A percentile compares a stretch with the other conserved stretches of the same genome.
phyloP scores from a whole-genome alignment of 2,329 filamentous ascomycete species.

The Scortechinia acanthostroma region DNA sequence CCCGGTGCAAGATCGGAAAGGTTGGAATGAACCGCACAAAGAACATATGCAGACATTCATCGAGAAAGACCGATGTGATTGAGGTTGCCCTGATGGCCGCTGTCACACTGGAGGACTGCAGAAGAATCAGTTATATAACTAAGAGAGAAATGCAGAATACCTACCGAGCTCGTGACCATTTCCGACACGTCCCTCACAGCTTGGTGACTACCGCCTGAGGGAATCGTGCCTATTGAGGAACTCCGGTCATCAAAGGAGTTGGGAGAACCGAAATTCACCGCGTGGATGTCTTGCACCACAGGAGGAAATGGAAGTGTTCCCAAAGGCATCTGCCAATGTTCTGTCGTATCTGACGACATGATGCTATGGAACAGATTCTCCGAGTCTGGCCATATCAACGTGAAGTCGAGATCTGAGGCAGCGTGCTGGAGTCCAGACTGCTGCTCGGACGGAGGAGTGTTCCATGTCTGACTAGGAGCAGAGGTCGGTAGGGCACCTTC shows the following conservation, averaged over 20 bases:
- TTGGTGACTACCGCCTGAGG: constrained; percentile 27
- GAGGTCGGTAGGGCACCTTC: background rate
- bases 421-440: constrained; percentile 12
- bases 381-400: constrained; percentile 33
- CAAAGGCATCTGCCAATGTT: constrained; percentile 31
- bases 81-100: constrained; percentile 31
- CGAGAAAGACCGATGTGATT: constrained; percentile 32
- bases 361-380: constrained; percentile 32
- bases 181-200: constrained; percentile 33
- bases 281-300: constrained; percentile 15
- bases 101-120: constrained; percentile 30
- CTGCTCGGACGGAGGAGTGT: constrained; percentile 10
- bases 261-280: constrained; percentile 20
- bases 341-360: constrained; percentile 25
- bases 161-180: constrained; percentile 30
- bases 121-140: background rate
- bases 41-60: constrained; percentile 36
- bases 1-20: constrained; percentile 31
- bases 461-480: constrained; percentile 11
- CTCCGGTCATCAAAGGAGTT: constrained; percentile 23
- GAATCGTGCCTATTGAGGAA: constrained; percentile 24
- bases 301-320: constrained; percentile 27
- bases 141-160: constrained; percentile 6
- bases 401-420: constrained; percentile 23
- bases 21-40: constrained; percentile 34